Base-by-base conservation (phyloP, 352 stramenopile species). In the Pythium phragmiticola region DNA sequence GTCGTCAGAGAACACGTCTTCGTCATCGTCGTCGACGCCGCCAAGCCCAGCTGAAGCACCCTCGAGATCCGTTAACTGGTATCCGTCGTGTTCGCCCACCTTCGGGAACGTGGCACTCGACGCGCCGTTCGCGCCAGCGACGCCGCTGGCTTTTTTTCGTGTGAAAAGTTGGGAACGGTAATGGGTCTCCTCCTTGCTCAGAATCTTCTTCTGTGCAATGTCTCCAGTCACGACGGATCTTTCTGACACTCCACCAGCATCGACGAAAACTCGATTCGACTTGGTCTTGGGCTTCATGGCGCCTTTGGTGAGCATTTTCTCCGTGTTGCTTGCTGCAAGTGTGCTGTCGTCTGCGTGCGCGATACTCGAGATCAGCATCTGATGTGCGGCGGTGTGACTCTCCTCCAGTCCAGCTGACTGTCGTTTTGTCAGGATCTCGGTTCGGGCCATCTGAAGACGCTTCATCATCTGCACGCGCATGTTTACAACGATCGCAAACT, bases 381-480 rank as follows among this genome's bases (percentile, higher is more conserved):
- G 51, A 39, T 63, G 45, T 14, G n/a, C 5, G 4, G 36, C 2
- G 2, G 7, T 28, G 11, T 54, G 6, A 46, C 16, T 33, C 11
- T 33, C 45, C 17, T 37, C 45, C 9, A 36, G 13, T 37, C 16
- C 36, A 9, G 53, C 16, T 12, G 17, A 21, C 55, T 58, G 49
- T 12, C 68, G 66, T 1, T 66, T 58, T 33, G 67, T 68, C 17
- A 78, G 33, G 19, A 80, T 69, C 49, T 73, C 59, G 9, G 80
- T 62, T 4, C 83, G 68, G 46, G 81, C 74, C 4, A 60, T 55
- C 56, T 89, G 78, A 0, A 90, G 62, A 0, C 65, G 69, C 63
- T 90, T 88, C 60, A 77, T 79, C 79, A 90, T 89, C 30, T 89
- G 82, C 8, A 86, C 78, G 7, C 78, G 79, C 12, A 87, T 88